A percentile compares a stretch with the other conserved stretches of the same genome.
phyloP scores from a whole-genome alignment of 495 filamentous ascomycete species.

The Podospora bellae-mahoneyi region DNA sequence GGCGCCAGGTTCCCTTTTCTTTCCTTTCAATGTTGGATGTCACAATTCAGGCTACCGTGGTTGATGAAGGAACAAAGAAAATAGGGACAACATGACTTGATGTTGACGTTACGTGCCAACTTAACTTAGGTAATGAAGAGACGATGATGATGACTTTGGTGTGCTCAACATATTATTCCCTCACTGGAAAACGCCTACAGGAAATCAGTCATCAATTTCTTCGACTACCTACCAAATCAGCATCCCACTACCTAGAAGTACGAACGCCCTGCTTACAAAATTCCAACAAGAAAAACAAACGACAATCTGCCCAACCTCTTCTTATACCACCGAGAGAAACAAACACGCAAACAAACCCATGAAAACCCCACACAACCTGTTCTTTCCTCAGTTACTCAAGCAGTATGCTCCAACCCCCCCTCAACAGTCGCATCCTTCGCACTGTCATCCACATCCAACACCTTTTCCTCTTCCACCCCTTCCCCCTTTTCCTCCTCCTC shows the following conservation, averaged over 20 bases:
- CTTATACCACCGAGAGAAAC: background rate
- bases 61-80: background rate
- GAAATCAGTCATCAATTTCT: background rate
- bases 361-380: background rate
- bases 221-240: background rate
- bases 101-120: background rate
- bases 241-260: background rate
- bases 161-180: background rate
- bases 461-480: conserved; percentile 34
- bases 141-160: background rate
- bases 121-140: conserved; percentile 1
- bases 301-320: background rate
- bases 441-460: conserved; percentile 49
- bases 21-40: background rate
- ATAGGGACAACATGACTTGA: background rate
- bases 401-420: conserved; percentile 12
- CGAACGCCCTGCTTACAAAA: background rate
- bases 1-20: background rate
- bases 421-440: conserved; percentile 45
- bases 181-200: background rate
- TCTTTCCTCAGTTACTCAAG: background rate
- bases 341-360: background rate
- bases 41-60: background rate
- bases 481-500: conserved; percentile 22
- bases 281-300: too few relatives aligned